Evolutionary conservation across 2,329 filamentous ascomycete genomes (phyloP), one percentile per base, ranked within the genome.

Genomic region (Ophiostoma sp.): DNA sequence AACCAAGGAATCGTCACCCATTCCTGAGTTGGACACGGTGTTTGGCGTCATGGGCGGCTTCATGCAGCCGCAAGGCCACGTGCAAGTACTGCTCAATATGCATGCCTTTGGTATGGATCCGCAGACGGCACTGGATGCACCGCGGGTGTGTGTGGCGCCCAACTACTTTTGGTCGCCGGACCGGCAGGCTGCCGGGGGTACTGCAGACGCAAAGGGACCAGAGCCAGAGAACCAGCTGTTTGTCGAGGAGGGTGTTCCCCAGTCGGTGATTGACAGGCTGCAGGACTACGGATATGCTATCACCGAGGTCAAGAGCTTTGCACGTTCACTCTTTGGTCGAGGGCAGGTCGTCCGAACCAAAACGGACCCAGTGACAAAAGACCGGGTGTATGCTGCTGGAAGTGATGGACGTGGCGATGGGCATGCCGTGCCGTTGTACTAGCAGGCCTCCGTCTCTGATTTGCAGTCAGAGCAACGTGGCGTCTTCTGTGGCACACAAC

Each of bases 1-100:
- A 18, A 97, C 94, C 0, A 91, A 94, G 14, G 69, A 63, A 6
- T 60, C 14, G 2, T 40, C 9, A 40, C 14, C n/a, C 27, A 11
- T 5, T 38, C 9, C 42, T 18, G n/a, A 41, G 1, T 67, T 93
- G 5, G 62, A 67, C 62, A 45, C 70, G 4, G 68, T 71, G 40
- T 65, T 71, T 73, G 94, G 94, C 60, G 93, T 97, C 70, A 97
- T 98, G 94, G 94, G 94, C 45, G 93, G 92, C 0, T 97, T 95
- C 77, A 98, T 97, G 90, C 94, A 98, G 78, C 94, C 94, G 0
- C 94, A 97, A 77, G 94, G 93, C 14, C 94, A 97, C 70, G 88
- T 97, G 0, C 94, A 98, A 77, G 93, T 97, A 0, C 79, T 98
- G 11, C 81, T 97, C 0, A 96, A 96, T 73, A 93, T 96, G 84